Base-by-base conservation (phyloP, 805 yeast species). In the Sugiyamaella lignohabitans region DNA sequence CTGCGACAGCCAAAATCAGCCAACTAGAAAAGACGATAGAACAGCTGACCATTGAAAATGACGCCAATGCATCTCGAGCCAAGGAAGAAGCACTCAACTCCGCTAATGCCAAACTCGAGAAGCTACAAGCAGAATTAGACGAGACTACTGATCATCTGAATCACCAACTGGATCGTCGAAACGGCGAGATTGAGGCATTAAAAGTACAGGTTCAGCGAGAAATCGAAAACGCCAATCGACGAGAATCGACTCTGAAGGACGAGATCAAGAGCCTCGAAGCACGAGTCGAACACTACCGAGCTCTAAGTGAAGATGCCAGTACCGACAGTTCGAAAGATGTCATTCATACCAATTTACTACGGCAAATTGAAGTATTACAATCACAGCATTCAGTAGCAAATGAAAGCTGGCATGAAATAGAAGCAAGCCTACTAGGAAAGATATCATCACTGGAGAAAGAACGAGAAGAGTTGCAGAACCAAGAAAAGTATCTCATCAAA, bases 371-470 rank as follows among this genome's bases (percentile, higher is more conserved):
- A 38, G 66, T 73, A 14, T 59, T 86, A 18, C 88, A 84, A 57
- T 68, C 76, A 2, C 93, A 88, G 61, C 82, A 85, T 53, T 75
- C 84, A 5, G 74, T 80, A 14, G 84, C 91, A 0, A 82, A 82
- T 47, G 87, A 82, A 52, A 86, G 83, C 61, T 87, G 96, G 95
- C 81, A 83, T 47, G 68, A 79, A 17, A 80, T 87, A 38, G 97
- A 93, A 62, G 74, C 83, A 35, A 71, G 79, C 2, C 70, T 87
- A 49, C 67, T 72, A 50, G 61, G 66, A 5, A 75, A 74, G 48
- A 69, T 81, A 17, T 61, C 74, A 8, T 21, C 46, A 6, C 43
- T 58, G 19, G 61, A 59, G 37, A 41, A 42, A 23, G 60, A 58
- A 11, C 38, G 51, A 2, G 53, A 51, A n/a, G 50, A 51, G 18